These are phyloP conservation scores for Colletotrichum paranaense DNA, from an alignment of 2,329 filamentous ascomycete genomes.

Conservation along the genomic window DNA sequence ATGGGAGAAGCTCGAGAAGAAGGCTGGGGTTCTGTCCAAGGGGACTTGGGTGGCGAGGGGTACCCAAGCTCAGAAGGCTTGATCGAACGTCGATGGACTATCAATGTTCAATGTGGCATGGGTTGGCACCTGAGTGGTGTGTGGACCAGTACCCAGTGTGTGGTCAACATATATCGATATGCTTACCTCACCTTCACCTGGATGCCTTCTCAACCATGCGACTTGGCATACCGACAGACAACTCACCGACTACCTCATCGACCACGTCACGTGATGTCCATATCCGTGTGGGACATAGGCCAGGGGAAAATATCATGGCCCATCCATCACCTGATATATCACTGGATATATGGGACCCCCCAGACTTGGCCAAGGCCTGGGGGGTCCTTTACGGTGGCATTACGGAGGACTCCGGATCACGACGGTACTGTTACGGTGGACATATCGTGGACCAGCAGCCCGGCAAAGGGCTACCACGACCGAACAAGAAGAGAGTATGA, in stretches of 20 bases:
- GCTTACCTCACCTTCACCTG: not conserved
- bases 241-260: not conserved
- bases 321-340: slow-evolving; percentile 34
- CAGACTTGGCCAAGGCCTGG: not conserved
- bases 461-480: slow-evolving; percentile 8
- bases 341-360: not conserved
- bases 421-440: slow-evolving; percentile 16
- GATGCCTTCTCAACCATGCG: not conserved
- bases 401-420: not conserved
- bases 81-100: not conserved
- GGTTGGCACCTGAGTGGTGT: not conserved
- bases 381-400: not conserved
- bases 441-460: slow-evolving; percentile 10
- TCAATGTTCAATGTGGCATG: not conserved
- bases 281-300: not conserved
- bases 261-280: slow-evolving; percentile 22
- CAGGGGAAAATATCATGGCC: not conserved
- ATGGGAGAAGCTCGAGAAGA: slow-evolving; percentile 70
- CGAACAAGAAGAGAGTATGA: slow-evolving; percentile 19
- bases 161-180: not conserved
- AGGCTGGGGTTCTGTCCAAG: slow-evolving; percentile 53
- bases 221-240: not conserved
- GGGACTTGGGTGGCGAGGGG: slow-evolving; percentile 56
- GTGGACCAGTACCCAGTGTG: not conserved
- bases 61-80: not conserved